phyloP scores from a whole-genome alignment of 768 basidiomycete species.

The Tylopilus sp. region DNA sequence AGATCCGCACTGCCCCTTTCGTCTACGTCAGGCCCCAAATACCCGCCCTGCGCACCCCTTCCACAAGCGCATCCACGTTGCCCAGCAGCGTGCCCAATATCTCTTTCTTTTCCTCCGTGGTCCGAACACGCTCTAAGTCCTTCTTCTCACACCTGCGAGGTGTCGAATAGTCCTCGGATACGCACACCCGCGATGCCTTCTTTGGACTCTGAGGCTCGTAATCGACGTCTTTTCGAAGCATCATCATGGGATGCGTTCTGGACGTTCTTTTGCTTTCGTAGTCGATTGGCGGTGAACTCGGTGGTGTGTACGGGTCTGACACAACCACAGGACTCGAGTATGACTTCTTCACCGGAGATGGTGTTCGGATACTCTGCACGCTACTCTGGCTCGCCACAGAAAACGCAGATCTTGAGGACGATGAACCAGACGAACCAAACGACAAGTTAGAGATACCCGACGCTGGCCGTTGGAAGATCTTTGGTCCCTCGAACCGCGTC shows the following conservation, averaged over 20 bases:
- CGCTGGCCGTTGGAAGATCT: conserved; percentile 23
- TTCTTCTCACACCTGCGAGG: conserved; percentile 9
- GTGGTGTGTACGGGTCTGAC: conserved; percentile 20
- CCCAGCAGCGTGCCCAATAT: conserved; percentile 79
- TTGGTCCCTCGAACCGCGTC: conserved; percentile 17
- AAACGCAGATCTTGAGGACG: conserved; percentile 37
- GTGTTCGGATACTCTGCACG: conserved; percentile 27
- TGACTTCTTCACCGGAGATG: conserved; percentile 43
- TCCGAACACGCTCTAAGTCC: conserved; percentile 34
- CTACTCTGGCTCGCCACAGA: conserved; percentile 32
- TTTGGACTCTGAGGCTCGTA: conserved; percentile 71
- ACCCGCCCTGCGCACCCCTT: conserved; percentile 81
- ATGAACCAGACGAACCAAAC: conserved; percentile 25
- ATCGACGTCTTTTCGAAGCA: conserved; percentile 70
- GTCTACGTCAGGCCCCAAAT: conserved; percentile 71
- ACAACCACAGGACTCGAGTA: conserved; percentile 18
- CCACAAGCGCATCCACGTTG: conserved; percentile 88
- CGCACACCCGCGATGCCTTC: conserved; percentile 39
- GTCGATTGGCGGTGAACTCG: conserved; percentile 25
- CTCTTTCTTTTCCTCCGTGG: conserved; percentile 82
- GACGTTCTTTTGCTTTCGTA: conserved; percentile 23
- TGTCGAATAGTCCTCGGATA: conserved; percentile 22
- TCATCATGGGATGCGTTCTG: conserved; percentile 48
- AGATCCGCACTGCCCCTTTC: neutral
- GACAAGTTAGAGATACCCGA: conserved; percentile 18